Evolutionary conservation across 106 monocot species (phyloP).

Genomic region (Agapanthus africanus): DNA sequence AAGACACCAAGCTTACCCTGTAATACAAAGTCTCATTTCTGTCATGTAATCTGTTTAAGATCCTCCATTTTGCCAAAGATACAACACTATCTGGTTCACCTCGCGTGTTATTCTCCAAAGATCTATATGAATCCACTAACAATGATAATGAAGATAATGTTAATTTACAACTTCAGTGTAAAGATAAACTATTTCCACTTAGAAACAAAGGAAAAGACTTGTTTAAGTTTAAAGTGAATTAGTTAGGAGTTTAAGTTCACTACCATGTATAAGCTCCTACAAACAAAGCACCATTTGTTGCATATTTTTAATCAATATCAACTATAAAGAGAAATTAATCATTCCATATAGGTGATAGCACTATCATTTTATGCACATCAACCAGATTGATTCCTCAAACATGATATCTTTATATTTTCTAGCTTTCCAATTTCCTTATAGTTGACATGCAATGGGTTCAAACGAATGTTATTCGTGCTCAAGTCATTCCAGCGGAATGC

Average conservation of each 20-base stretch:
- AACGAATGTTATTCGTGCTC: too few relatives aligned
- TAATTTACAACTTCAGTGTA: neutral
- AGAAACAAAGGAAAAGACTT: neutral
- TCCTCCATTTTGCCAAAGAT: slow-evolving; percentile 95
- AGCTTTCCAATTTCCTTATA: neutral
- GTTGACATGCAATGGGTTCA: too few relatives aligned
- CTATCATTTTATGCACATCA: too few relatives aligned
- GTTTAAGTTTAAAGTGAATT: neutral
- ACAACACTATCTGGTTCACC: slow-evolving; percentile 42
- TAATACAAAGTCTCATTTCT: slow-evolving; percentile 99
- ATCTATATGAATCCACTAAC: slow-evolving; percentile 84
- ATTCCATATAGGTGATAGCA: too few relatives aligned
- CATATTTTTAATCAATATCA: neutral
- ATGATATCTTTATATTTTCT: neutral
- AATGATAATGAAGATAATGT: slow-evolving; percentile 3
- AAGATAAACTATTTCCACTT: neutral
- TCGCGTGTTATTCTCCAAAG: slow-evolving; percentile 82
- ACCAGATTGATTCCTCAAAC: neutral
- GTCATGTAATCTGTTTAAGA: slow-evolving; percentile 95
- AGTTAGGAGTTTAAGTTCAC: neutral
- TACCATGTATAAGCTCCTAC: neutral
- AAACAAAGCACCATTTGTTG: neutral
- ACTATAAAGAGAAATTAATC: neutral
- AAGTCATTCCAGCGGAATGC: too few relatives aligned
- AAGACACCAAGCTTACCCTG: slow-evolving; percentile 49